A percentile compares a stretch with the other conserved stretches of the same genome.
phyloP scores from a whole-genome alignment of 305 asterid species.

The Fraxinus paxiana region DNA sequence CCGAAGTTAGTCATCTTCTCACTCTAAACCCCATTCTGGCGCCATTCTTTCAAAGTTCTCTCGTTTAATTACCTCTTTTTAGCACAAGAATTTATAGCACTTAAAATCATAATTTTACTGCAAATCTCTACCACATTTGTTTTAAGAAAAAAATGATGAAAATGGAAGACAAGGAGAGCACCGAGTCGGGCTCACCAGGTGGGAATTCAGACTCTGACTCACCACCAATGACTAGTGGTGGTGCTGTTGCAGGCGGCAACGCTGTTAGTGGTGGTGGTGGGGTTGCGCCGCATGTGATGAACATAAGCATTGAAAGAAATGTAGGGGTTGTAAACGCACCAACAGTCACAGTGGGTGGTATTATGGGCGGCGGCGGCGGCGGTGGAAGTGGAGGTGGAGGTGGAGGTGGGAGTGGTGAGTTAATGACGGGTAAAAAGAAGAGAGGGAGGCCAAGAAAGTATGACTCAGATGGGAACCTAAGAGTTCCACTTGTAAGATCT shows the following conservation, averaged over 20 bases:
- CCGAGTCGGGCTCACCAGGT: conserved; percentile 37
- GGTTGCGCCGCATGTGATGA: conserved; percentile 22
- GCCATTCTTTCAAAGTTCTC: conserved; percentile 25
- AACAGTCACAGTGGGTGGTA: conserved; percentile 15
- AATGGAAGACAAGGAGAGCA: conserved; percentile 43
- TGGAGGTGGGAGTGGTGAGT: conserved; percentile 25
- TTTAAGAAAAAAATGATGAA: conserved; percentile 13
- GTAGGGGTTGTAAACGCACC: conserved; percentile 18
- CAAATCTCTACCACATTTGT: not conserved
- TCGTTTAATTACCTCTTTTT: not conserved
- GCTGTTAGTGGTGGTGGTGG: conserved; percentile 17
- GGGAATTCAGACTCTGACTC: conserved; percentile 39
- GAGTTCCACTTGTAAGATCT: conserved; percentile 28
- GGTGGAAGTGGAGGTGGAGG: conserved; percentile 12
- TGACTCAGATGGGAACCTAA: conserved; percentile 50
- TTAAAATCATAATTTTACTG: not conserved
- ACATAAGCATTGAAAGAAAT: conserved; percentile 22
- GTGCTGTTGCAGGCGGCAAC: conserved; percentile 15
- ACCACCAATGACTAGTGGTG: conserved; percentile 17
- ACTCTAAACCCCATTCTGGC: conserved; percentile 29
- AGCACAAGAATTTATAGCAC: not conserved
- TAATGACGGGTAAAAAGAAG: conserved; percentile 37
- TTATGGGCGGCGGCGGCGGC: conserved; percentile 19
- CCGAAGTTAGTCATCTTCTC: not conserved
- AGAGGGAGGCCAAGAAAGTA: conserved; percentile 63